Conservation (phyloP, 1,139 yeast genomes). For the Saccharomycopsis hybrid region DNA sequence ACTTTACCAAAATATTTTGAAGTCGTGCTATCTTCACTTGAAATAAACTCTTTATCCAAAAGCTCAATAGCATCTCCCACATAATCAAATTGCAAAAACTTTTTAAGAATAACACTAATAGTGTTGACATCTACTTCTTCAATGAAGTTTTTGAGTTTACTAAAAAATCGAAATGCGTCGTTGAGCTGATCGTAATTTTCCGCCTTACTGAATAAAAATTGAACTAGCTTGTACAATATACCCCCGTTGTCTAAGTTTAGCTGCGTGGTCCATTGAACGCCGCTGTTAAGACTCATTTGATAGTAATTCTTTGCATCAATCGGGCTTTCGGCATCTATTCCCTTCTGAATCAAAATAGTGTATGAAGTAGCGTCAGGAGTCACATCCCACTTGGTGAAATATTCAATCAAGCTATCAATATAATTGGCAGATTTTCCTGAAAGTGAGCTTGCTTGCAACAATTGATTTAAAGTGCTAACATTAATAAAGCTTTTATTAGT, state of each 20-base stretch:
- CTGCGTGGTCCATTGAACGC: slow-evolving; percentile 27
- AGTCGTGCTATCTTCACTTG: slow-evolving; percentile 36
- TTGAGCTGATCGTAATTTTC: slow-evolving; percentile 26
- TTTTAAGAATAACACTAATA: slow-evolving; percentile 39
- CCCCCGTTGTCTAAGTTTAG: slow-evolving; percentile 46
- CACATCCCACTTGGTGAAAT: slow-evolving; percentile 3
- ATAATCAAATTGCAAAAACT: slow-evolving; percentile 42
- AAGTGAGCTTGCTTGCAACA: slow-evolving; percentile 7
- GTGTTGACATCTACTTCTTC: slow-evolving; percentile 37
- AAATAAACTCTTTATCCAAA: slow-evolving; percentile 52
- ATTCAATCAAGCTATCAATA: slow-evolving; percentile 8
- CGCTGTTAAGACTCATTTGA: slow-evolving; percentile 14
- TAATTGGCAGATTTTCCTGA: slow-evolving; percentile 10
- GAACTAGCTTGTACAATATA: slow-evolving; percentile 20
- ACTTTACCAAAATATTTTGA: slow-evolving; percentile 25
- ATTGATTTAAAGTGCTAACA: slow-evolving; percentile 8
- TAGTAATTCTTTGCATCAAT: slow-evolving; percentile 4
- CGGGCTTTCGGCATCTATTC: neutral
- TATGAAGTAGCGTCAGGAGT: slow-evolving; percentile 3
- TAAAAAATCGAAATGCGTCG: slow-evolving; percentile 30
- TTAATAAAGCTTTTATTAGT: slow-evolving; percentile 7
- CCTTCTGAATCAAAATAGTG: slow-evolving; percentile 1
- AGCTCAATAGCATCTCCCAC: slow-evolving; percentile 56
- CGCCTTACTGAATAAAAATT: slow-evolving; percentile 26
- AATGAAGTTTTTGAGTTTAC: slow-evolving; percentile 33